Evolutionary conservation across 345 rosid genomes (phyloP).

Genomic region (Brassica juncea): DNA sequence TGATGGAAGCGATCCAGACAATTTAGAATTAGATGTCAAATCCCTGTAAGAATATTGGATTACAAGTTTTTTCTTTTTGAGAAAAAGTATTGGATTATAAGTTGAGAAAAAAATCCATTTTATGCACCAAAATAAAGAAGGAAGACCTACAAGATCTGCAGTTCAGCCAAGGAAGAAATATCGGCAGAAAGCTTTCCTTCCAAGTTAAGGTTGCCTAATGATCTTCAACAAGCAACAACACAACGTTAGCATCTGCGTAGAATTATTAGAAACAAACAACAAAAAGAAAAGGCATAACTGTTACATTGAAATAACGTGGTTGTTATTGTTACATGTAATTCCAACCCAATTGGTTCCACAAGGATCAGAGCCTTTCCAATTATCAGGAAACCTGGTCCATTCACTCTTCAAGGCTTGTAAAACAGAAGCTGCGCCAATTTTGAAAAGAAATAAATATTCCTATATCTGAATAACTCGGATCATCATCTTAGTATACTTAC

Average conservation of each 20-base stretch:
- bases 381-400: constrained; percentile 59
- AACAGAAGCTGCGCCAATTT: constrained; percentile 44
- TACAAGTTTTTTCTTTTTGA: constrained; percentile 10
- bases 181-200: constrained; percentile 60
- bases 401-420: constrained; percentile 42
- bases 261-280: background rate
- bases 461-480: background rate
- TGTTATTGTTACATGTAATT: constrained; percentile 44
- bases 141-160: constrained; percentile 63
- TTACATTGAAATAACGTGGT: background rate
- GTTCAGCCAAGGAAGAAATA: constrained; percentile 52
- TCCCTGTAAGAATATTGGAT: constrained; percentile 56
- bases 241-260: background rate
- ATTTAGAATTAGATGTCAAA: constrained; percentile 61
- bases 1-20: constrained; percentile 67
- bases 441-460: background rate
- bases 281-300: background rate
- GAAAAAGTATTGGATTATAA: constrained; percentile 22
- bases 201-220: constrained; percentile 54
- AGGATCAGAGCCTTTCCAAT: constrained; percentile 72
- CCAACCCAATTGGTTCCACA: constrained; percentile 75
- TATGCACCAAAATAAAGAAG: background rate
- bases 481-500: background rate
- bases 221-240: constrained; percentile 51
- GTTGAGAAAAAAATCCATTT: constrained; percentile 3